These are phyloP conservation scores for Cercospora janseana DNA, from an alignment of 2,329 filamentous ascomycete genomes.

Conservation along the genomic window DNA sequence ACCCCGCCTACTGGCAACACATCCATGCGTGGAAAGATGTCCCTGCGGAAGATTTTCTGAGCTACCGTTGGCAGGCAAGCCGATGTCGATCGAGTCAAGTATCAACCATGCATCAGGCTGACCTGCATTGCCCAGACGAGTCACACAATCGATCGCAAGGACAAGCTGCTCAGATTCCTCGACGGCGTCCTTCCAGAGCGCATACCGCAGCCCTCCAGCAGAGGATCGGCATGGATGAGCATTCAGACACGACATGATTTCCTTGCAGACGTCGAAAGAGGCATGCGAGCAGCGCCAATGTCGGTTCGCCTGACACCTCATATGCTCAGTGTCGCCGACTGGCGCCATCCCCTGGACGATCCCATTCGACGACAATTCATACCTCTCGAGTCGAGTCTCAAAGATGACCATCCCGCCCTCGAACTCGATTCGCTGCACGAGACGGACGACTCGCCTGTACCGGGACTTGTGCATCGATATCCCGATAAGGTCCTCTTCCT, in stretches of 20 bases:
- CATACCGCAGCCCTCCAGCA: slow-evolving; percentile 43
- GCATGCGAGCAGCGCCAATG: slow-evolving; percentile 58
- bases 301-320: slow-evolving; percentile 61
- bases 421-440: slow-evolving; percentile 60
- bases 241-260: slow-evolving; percentile 53
- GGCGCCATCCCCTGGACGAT: slow-evolving; percentile 58
- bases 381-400: slow-evolving; percentile 54
- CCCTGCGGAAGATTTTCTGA: slow-evolving; percentile 50
- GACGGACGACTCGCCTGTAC: slow-evolving; percentile 54
- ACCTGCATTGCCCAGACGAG: slow-evolving; percentile 39
- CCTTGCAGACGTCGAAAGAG: slow-evolving; percentile 54
- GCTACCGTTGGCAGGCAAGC: slow-evolving; percentile 57
- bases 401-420: slow-evolving; percentile 56
- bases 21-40: slow-evolving; percentile 48
- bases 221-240: slow-evolving; percentile 28
- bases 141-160: slow-evolving; percentile 52
- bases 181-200: slow-evolving; percentile 50
- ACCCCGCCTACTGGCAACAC: slow-evolving; percentile 25
- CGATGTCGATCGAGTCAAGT: slow-evolving; percentile 16
- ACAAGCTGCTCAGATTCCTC: slow-evolving; percentile 52
- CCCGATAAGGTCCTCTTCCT: slow-evolving; percentile 62
- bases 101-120: not conserved
- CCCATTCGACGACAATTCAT: slow-evolving; percentile 62
- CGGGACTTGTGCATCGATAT: slow-evolving; percentile 62
- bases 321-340: slow-evolving; percentile 58